These are phyloP conservation scores for Vigna nakashimae DNA, from an alignment of 306 rosid species.

Conservation along the genomic window DNA sequence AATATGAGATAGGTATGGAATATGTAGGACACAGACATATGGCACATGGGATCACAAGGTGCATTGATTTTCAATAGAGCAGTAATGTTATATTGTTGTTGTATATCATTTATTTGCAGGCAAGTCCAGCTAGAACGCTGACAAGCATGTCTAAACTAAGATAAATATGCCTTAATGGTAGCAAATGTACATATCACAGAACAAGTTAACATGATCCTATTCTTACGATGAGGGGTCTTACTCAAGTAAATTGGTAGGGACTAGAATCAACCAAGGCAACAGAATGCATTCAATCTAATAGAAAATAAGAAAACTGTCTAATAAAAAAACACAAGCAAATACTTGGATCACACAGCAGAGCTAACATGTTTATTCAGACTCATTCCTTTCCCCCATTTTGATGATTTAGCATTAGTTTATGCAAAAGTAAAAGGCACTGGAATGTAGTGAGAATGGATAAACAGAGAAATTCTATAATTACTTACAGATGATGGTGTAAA, in stretches of 20 bases:
- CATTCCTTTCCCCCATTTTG: not conserved
- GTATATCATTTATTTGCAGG: constrained; percentile 36
- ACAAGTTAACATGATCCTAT: constrained; percentile 9
- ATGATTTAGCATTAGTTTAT: not conserved
- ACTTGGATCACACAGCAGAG: not conserved
- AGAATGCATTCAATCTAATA: constrained; percentile 3
- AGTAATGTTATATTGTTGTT: constrained; percentile 28
- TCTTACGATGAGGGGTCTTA: constrained; percentile 2
- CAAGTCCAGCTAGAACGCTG: constrained; percentile 45
- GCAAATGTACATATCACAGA: not conserved
- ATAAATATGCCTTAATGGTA: constrained; percentile 4
- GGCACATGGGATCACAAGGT: constrained; percentile 44
- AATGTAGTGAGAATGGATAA: not conserved
- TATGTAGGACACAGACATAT: constrained; percentile 1
- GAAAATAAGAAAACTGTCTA: not conserved
- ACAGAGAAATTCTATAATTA: not conserved
- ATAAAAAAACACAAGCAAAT: not conserved
- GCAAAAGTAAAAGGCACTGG: not conserved
- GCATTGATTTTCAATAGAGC: constrained; percentile 27
- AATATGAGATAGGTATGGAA: constrained; percentile 28
- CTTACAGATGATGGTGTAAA: not conserved
- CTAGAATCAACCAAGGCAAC: not conserved
- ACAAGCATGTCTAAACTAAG: constrained; percentile 31
- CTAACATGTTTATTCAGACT: not conserved
- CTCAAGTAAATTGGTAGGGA: not conserved